Evolutionary conservation across 2,329 filamentous ascomycete genomes (phyloP), one percentile per base, ranked within the genome.

Genomic region (Tolypocladium album): DNA sequence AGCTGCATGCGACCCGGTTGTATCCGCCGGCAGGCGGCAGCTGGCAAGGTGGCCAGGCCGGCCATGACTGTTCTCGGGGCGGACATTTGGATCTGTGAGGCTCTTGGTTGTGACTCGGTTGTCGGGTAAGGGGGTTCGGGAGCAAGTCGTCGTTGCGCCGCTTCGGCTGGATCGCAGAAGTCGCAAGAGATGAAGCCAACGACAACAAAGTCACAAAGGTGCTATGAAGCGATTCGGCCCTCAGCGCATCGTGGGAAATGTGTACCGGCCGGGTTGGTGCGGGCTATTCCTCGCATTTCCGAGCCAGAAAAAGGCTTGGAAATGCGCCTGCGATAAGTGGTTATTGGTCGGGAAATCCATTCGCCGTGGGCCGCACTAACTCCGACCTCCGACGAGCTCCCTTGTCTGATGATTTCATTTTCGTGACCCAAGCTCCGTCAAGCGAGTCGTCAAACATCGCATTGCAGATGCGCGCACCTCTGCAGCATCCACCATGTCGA

Each of bases 401-500:
- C 60, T 60, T 31, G 24, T 39, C 50, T 59, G 43, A 71, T 69
- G 68, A 70, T 69, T 69, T 67, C 70, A 71, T 72, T 69, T 71
- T 55, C 11, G 27, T 31, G 12, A 9, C 13, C 64, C 53, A 38
- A 58, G 57, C 53, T 45, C 34, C 38, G 34, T 36, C 57, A 31
- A 43, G 34, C 38, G 39, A 38, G 38, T 38, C 40, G 40, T 45
- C 52, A 43, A 42, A 55, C 43, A 64, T 55, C 55, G 56, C 59
- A 59, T 57, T 59, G 42, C 64, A 63, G 64, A 72, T 69, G 69
- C 66, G 61, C 65, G 60, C 60, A 60, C 63, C 62, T 65, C 62
- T 61, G 59, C 65, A 62, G 55, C 62, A 60, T 59, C 68, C 67
- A 73, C 63, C 63, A 82, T 80, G 79, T 71, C 78, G 66, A 70